A percentile compares a stretch with the other conserved stretches of the same genome.
Evolutionary conservation across 306 rosid species (phyloP).

Genomic region (Vicia villosa): DNA sequence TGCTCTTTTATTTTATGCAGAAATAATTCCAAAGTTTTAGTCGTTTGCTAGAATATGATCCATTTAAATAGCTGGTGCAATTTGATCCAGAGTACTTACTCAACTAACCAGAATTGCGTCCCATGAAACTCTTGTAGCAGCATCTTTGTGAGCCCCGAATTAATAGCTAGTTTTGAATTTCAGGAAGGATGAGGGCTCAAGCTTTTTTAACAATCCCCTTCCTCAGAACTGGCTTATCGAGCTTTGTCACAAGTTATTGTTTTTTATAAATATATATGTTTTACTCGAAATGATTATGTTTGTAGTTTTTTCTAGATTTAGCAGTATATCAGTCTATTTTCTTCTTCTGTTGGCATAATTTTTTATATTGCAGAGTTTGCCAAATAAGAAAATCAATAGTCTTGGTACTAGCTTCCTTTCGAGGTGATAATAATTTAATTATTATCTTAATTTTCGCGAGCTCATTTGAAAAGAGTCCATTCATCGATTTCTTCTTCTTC

Average conservation of each 20-base stretch:
- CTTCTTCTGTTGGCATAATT: too few species aligned
- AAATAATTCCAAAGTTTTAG: neutral
- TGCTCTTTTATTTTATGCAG: slow-evolving; percentile 10
- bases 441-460: too few species aligned
- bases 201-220: slow-evolving; percentile 93
- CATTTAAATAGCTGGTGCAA: neutral
- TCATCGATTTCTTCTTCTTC: too few species aligned
- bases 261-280: neutral
- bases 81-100: slow-evolving; percentile 7
- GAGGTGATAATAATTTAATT: too few species aligned
- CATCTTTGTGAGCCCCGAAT: slow-evolving; percentile 24
- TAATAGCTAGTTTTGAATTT: slow-evolving; percentile 38
- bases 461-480: too few species aligned
- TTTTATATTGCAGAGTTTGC: too few species aligned
- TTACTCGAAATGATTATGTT: too few species aligned
- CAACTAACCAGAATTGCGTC: neutral
- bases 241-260: slow-evolving; percentile 50
- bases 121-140: slow-evolving; percentile 12
- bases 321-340: too few species aligned
- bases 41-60: slow-evolving; percentile 1
- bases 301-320: too few species aligned
- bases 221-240: slow-evolving; percentile 71
- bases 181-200: slow-evolving; percentile 99
- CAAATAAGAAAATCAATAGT: too few species aligned
- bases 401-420: too few species aligned